Evolutionary conservation across 306 rosid species (phyloP), one percentile per base, ranked within the genome.

Genomic region (Elaeagnus macrophylla): DNA sequence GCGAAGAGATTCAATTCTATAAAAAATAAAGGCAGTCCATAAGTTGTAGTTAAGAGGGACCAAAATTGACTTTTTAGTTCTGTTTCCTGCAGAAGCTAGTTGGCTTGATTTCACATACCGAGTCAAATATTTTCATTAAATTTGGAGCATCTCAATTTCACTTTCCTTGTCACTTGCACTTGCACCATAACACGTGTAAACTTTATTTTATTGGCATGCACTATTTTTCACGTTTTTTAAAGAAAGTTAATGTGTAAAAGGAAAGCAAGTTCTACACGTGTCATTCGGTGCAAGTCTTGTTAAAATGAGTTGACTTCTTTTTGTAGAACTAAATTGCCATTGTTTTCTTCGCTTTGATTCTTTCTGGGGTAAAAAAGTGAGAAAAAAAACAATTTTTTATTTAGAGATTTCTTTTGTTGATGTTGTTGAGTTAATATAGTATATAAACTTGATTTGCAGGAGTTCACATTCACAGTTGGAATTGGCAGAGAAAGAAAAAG

Each of bases 401-500:
- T 43, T 8, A 1, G 2, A 1, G n/a, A 44, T 10, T 4, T 1
- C 5, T 11, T 48, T 48, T 48, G 18, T 48, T 17, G 53, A 17
- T 8, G 7, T 48, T 42, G 53, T 37, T 5, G 38, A 17, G 36
- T 52, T 53, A 15, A 56, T 25, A 46, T 32, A 14, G 13, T 12
- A 19, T 19, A 16, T 18, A 7, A 38, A 35, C 38, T 39, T 62
- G 4, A 20, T 42, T 62, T 68, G 75, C 87, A 91, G 99, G 56
- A 76, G 83, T 37, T 75, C 83, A 7, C 82, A n/a, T n/a, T n/a
- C n/a, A n/a, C n/a, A n/a, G n/a, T n/a, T n/a, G n/a, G 80, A 84
- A 47, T 54, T 82, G 63, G 66, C 58, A 9, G 93, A 77, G 57
- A 65, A 69, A 39, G 89, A 74, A 62, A 54, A 49, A 1, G 87